Base-by-base conservation (phyloP, 257 asterid species). In the Anisodus acutangulus region DNA sequence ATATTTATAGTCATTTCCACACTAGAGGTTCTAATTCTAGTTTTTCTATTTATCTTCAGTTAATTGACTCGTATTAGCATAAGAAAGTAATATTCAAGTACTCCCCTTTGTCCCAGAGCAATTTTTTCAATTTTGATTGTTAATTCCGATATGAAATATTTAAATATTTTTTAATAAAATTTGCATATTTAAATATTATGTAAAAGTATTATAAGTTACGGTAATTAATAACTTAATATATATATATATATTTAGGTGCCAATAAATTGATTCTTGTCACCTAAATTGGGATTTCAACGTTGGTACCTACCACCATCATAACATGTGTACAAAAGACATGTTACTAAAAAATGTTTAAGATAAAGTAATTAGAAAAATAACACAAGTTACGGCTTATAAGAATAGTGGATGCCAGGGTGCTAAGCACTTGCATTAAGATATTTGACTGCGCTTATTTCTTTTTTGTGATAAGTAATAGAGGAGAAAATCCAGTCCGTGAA, bases 381-480 rank as follows among this genome's bases (percentile, higher is more conserved):
- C 45, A 71, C 58, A 39, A 37, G 26, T 71, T 17, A 17, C 6
- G n/a, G 2, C 16, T 6, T 35, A 19, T 37, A 67, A 67, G 39
- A 58, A 1, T 10, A 31, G 22, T 37, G 76, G 76, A 68, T 68
- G 10, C 51, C 51, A 68, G 51, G 51, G 13, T 72, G 41, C n/a
- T 72, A n/a, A 72, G 80, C 59, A 47, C n/a, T 72, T 16, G 19
- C 9, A 72, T n/a, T 43, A n/a, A 4, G 79, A 71, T 71, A 71
- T 45, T 19, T 72, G 59, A 6, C 59, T 9, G 2, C n/a, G 35
- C 57, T 71, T 71, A 13, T n/a, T 17, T 13, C 47, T 19, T 45
- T 35, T 72, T 47, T 47, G 41, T 72, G 60, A 10, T 19, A 47
- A 72, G 60, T 19, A 19, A 17, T 8, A 19, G 19, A 47, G 41